A percentile compares a stretch with the other conserved stretches of the same genome.
Conservation (phyloP, 2,329 filamentous ascomycete species). For the Trichoderma guizhouense region DNA sequence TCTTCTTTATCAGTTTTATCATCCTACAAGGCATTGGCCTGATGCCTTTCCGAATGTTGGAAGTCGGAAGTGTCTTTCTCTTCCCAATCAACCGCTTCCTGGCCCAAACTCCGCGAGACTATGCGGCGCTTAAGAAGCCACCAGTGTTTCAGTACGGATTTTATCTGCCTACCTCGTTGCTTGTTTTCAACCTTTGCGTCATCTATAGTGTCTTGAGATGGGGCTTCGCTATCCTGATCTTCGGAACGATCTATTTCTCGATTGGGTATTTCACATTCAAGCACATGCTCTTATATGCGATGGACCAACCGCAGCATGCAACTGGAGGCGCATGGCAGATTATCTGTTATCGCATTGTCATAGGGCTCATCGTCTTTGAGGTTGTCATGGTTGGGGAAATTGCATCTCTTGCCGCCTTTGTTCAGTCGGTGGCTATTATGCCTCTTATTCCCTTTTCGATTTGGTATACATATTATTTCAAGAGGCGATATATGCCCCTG, state of each 20-base stretch:
- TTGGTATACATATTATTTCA: slow-evolving; percentile 86
- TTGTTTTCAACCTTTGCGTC: slow-evolving; percentile 91
- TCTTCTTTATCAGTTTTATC: slow-evolving; percentile 92
- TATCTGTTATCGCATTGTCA: slow-evolving; percentile 86
- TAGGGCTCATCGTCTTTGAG: slow-evolving; percentile 86
- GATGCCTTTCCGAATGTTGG: slow-evolving; percentile 85
- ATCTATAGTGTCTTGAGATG: slow-evolving; percentile 85
- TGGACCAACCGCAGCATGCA: slow-evolving; percentile 94
- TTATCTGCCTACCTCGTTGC: slow-evolving; percentile 85
- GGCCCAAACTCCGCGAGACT: slow-evolving; percentile 86
- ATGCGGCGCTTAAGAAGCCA: slow-evolving; percentile 75
- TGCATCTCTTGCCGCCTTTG: slow-evolving; percentile 69
- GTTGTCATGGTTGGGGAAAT: slow-evolving; percentile 86
- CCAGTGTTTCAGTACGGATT: slow-evolving; percentile 94
- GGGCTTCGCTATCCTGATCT: slow-evolving; percentile 76
- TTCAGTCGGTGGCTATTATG: slow-evolving; percentile 66
- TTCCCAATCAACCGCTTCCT: slow-evolving; percentile 77
- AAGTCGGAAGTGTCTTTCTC: slow-evolving; percentile 80
- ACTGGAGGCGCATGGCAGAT: slow-evolving; percentile 95
- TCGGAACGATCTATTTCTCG: slow-evolving; percentile 78
- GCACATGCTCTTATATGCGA: slow-evolving; percentile 95
- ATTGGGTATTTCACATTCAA: slow-evolving; percentile 90
- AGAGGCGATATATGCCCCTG: slow-evolving; percentile 77
- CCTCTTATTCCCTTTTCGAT: slow-evolving; percentile 77
- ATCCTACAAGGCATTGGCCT: slow-evolving; percentile 91